A percentile compares a stretch with the other conserved stretches of the same genome.
Evolutionary conservation across 805 yeast species (phyloP).

Genomic region (Saturnispora sekii): DNA sequence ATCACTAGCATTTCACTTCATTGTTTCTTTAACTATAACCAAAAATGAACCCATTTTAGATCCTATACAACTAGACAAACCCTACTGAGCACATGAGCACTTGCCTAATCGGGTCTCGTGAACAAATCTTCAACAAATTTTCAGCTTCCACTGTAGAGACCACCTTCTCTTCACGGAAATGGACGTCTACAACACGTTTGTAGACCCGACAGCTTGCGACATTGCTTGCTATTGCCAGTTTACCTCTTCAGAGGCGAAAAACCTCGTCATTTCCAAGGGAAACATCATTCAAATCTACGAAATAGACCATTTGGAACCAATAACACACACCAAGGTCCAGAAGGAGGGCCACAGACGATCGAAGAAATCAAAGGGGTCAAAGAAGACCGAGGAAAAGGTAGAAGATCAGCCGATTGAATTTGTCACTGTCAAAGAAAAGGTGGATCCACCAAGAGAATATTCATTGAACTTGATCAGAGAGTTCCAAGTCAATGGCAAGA

Average conservation of each 20-base stretch:
- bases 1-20: no score
- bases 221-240: conserved; percentile 43
- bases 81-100: no score
- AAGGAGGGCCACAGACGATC: conserved; percentile 2
- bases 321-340: conserved; percentile 6
- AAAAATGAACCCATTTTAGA: no score
- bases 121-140: background rate
- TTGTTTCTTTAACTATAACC: no score
- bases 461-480: conserved; percentile 45
- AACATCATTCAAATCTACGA: conserved; percentile 56
- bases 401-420: conserved; percentile 16
- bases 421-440: conserved; percentile 7
- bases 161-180: conserved; percentile 26
- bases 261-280: conserved; percentile 62
- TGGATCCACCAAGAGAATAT: conserved; percentile 12
- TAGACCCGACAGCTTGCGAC: conserved; percentile 68
- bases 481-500: conserved; percentile 59
- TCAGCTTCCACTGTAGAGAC: background rate
- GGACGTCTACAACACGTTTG: conserved; percentile 74
- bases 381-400: conserved; percentile 7
- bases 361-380: background rate
- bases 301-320: conserved; percentile 22
- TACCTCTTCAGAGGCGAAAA: conserved; percentile 31
- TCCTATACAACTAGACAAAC: no score
- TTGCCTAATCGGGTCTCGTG: no score